phyloP scores from a whole-genome alignment of 2,329 filamentous ascomycete species.

The Phialocephala sp. region DNA sequence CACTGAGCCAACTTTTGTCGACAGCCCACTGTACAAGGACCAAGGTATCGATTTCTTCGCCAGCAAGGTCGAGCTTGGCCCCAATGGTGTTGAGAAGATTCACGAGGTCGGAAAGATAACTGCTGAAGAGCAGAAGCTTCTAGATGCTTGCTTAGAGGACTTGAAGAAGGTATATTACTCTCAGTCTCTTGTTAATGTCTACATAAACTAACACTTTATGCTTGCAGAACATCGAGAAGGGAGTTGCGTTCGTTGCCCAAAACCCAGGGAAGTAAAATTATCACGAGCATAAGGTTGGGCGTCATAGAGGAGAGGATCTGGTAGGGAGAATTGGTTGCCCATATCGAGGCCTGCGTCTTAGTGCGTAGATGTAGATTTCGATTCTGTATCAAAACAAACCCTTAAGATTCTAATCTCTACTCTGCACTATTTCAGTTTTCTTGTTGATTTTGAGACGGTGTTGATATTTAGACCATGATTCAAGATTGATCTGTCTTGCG shows the following conservation, averaged over 20 bases:
- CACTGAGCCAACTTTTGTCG: conserved; percentile 94
- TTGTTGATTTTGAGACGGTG: not conserved
- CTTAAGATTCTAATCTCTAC: conserved; percentile 10
- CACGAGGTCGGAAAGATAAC: conserved; percentile 84
- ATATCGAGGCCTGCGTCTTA: conserved; percentile 11
- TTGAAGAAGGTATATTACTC: conserved; percentile 64
- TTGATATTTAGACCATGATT: not conserved
- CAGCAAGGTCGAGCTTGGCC: conserved; percentile 93
- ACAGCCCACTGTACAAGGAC: conserved; percentile 98
- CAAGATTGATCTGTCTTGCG: not conserved
- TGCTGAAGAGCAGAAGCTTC: conserved; percentile 84
- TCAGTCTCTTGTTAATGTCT: not conserved
- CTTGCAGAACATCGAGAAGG: conserved; percentile 89
- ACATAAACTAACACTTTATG: conserved; percentile 33
- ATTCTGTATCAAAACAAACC: conserved; percentile 15
- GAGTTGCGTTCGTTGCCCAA: conserved; percentile 63
- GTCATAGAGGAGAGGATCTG: not conserved
- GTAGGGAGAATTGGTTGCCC: conserved; percentile 7
- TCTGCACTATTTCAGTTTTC: not conserved
- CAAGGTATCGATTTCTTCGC: conserved; percentile 98
- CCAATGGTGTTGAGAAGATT: conserved; percentile 95
- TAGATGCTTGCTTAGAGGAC: conserved; percentile 83
- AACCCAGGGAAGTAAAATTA: conserved; percentile 64
- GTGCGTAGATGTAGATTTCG: conserved; percentile 16
- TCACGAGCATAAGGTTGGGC: conserved; percentile 6